A percentile compares a stretch with the other conserved stretches of the same genome.
These are phyloP conservation scores for Dryas drummondii DNA, from an alignment of 306 rosid genomes.

Conservation along the genomic window DNA sequence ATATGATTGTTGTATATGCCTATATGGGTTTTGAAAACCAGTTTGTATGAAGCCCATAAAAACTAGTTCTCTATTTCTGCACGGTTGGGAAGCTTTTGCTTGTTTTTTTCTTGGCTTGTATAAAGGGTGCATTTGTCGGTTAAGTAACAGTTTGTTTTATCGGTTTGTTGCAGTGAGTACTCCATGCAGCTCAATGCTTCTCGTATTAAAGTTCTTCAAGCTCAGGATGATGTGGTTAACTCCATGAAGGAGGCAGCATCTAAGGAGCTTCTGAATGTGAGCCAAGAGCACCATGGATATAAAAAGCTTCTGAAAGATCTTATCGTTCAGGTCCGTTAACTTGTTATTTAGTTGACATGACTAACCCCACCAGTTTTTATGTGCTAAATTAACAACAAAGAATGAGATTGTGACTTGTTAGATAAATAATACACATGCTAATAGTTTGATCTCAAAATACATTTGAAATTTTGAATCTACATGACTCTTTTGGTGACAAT, in stretches of 20 bases:
- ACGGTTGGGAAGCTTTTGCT: not conserved
- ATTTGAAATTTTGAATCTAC: not conserved
- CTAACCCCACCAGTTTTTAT: not conserved
- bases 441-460: not conserved
- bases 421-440: not conserved
- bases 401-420: not conserved
- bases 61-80: not conserved
- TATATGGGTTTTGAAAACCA: not conserved
- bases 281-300: conserved; percentile 61
- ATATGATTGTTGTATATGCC: not conserved
- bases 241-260: conserved; percentile 84
- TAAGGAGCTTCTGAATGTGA: conserved; percentile 68
- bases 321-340: conserved; percentile 67
- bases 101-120: not conserved
- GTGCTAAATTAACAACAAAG: not conserved
- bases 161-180: conserved; percentile 69
- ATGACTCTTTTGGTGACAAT: not conserved
- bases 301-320: conserved; percentile 70
- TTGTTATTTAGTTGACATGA: not conserved
- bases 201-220: conserved; percentile 93
- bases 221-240: conserved; percentile 83
- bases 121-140: not conserved
- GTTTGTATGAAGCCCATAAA: not conserved
- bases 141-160: conserved; percentile 14
- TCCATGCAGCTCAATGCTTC: conserved; percentile 95